Conservation (phyloP, 1,284 basidiomycete genomes). For the Melanopsichium pennsylvanicum region DNA sequence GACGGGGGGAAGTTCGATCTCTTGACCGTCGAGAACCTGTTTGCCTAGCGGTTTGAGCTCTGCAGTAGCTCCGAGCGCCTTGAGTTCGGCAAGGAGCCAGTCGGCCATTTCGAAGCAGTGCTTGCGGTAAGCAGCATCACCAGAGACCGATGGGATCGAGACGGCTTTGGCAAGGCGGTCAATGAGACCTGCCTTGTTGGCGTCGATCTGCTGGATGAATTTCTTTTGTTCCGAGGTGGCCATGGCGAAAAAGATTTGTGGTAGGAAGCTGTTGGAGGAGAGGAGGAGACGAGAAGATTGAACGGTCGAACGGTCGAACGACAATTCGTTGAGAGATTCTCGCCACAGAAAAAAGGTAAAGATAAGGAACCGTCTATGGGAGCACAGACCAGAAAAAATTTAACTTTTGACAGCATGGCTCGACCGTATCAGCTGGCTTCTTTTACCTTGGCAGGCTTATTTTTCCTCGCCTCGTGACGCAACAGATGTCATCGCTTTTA, state of each 20-base stretch:
- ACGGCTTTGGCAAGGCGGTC: slow-evolving; percentile 60
- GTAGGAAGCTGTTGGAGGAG: neutral
- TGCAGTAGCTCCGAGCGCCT: slow-evolving; percentile 56
- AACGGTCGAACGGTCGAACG: too few species aligned
- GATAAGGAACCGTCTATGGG: slow-evolving; percentile 9
- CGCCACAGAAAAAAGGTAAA: neutral
- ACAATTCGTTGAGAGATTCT: neutral
- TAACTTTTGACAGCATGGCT: neutral
- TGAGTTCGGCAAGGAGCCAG: slow-evolving; percentile 60
- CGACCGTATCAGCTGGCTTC: neutral
- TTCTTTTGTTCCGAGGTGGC: slow-evolving; percentile 47
- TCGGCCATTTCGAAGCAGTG: slow-evolving; percentile 63
- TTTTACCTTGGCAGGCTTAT: slow-evolving; percentile 1
- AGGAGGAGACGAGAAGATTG: too few species aligned
- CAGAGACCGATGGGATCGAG: slow-evolving; percentile 64
- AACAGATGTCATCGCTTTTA: slow-evolving; percentile 1
- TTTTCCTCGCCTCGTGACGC: neutral
- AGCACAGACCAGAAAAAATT: slow-evolving; percentile 12
- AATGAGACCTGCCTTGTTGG: slow-evolving; percentile 58
- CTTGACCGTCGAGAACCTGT: slow-evolving; percentile 81
- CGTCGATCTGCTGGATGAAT: slow-evolving; percentile 61
- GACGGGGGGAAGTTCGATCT: slow-evolving; percentile 82
- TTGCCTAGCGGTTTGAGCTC: slow-evolving; percentile 70
- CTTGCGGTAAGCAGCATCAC: slow-evolving; percentile 62
- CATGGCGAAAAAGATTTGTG: slow-evolving; percentile 17